A percentile compares a stretch with the other conserved stretches of the same genome.
These are phyloP conservation scores for Perkinsus olseni DNA, from an alignment of 169 alveolate species.

Conservation along the genomic window DNA sequence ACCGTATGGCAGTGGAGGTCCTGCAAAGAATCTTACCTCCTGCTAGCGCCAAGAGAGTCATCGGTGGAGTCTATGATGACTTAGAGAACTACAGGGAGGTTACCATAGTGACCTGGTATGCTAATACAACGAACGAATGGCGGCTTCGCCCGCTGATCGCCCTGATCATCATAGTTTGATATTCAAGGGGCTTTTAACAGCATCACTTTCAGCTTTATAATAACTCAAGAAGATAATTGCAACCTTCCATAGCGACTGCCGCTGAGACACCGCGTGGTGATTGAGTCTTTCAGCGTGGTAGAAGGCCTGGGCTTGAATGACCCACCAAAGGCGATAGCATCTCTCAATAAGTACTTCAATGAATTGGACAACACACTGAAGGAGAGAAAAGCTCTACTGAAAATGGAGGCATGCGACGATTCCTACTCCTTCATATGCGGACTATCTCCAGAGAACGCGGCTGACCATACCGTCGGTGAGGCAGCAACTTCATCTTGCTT, in stretches of 20 bases:
- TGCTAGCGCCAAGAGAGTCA: background rate
- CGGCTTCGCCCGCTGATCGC: too few species aligned
- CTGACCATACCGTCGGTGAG: background rate
- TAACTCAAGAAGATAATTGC: too few species aligned
- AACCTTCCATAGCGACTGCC: too few species aligned
- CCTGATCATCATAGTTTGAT: background rate
- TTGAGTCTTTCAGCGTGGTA: background rate
- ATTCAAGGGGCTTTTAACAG: too few species aligned
- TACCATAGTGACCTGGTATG: background rate
- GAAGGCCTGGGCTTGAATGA: background rate
- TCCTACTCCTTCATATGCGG: background rate
- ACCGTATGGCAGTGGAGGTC: background rate
- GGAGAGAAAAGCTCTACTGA: background rate
- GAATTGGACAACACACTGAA: background rate
- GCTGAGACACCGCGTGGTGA: background rate
- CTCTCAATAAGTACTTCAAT: background rate
- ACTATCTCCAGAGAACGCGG: background rate
- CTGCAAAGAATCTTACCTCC: background rate
- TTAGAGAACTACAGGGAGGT: background rate
- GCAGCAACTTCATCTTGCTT: background rate
- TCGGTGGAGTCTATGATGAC: background rate
- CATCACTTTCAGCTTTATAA: too few species aligned
- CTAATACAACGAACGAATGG: too few species aligned
- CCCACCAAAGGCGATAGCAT: background rate
- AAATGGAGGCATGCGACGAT: background rate